These are phyloP conservation scores for Chlorella sorokiniana DNA, from an alignment of 139 green algal genomes.

Conservation along the genomic window DNA sequence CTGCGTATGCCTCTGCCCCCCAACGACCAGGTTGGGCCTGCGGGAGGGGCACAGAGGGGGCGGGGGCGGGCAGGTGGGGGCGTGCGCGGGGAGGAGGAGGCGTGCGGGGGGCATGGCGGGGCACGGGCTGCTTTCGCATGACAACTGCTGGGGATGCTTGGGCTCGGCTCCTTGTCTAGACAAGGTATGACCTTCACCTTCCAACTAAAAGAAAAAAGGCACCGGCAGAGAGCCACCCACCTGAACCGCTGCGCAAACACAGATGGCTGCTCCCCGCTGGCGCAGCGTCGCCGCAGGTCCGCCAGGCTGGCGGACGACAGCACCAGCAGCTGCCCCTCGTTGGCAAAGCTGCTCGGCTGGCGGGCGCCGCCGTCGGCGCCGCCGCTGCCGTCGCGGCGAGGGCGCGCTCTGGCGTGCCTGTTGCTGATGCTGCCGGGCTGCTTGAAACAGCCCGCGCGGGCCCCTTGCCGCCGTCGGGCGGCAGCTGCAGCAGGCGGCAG, in stretches of 20 bases:
- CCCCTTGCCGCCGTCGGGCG: background rate
- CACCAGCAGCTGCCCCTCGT: constrained; percentile 83
- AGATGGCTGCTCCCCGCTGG: background rate
- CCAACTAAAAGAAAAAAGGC: background rate
- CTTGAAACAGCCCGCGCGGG: no score
- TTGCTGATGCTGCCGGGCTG: background rate
- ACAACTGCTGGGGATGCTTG: no score
- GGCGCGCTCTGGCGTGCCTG: background rate
- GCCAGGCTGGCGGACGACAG: constrained; percentile 65
- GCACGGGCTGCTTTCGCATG: no score
- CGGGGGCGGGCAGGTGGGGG: background rate
- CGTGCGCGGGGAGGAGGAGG: no score
- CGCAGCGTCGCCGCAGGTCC: constrained; percentile 46
- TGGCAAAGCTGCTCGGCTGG: constrained; percentile 85
- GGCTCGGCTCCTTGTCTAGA: no score
- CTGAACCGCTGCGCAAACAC: constrained; percentile 31
- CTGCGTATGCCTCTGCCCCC: constrained; percentile 50
- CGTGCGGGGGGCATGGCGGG: background rate
- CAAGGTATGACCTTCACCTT: no score
- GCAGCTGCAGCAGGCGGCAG: constrained; percentile 74
- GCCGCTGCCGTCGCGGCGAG: background rate
- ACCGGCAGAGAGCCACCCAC: background rate
- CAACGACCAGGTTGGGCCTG: constrained; percentile 78
- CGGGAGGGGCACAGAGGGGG: constrained; percentile 40
- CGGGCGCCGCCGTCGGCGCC: background rate